Evolutionary conservation across 2,329 filamentous ascomycete genomes (phyloP).

Genomic region (Coniochaeta hoffmannii): DNA sequence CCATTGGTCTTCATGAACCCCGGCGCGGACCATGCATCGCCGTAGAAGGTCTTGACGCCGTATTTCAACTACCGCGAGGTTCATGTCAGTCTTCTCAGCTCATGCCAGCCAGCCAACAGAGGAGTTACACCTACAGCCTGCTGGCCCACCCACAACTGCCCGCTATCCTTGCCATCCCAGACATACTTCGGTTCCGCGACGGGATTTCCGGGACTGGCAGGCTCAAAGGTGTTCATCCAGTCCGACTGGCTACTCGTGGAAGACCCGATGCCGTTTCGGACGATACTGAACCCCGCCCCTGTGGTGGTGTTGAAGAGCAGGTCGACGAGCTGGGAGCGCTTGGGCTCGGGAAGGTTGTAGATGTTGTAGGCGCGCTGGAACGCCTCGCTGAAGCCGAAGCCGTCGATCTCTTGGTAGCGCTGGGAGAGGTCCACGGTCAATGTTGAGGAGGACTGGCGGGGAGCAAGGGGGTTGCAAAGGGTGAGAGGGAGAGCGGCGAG

Average conservation of each 20-base stretch:
- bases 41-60: slow-evolving; percentile 37
- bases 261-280: slow-evolving; percentile 33
- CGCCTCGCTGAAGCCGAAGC: slow-evolving; percentile 31
- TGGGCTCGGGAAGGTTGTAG: slow-evolving; percentile 19
- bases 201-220: slow-evolving; percentile 22
- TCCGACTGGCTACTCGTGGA: slow-evolving; percentile 26
- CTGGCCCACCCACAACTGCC: slow-evolving; percentile 34
- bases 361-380: slow-evolving; percentile 31
- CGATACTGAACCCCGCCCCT: slow-evolving; percentile 26
- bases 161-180: slow-evolving; percentile 25
- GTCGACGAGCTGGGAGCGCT: slow-evolving; percentile 26
- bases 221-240: slow-evolving; percentile 25
- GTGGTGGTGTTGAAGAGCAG: slow-evolving; percentile 28
- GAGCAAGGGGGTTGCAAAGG: not conserved
- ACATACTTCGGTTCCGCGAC: slow-evolving; percentile 18
- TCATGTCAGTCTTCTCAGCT: not conserved
- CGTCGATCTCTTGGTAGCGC: slow-evolving; percentile 30
- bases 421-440: slow-evolving; percentile 13
- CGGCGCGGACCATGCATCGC: slow-evolving; percentile 24
- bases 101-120: not conserved
- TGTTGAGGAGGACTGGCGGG: not conserved
- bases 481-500: not conserved
- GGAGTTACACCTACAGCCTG: slow-evolving; percentile 23
- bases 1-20: slow-evolving; percentile 27
- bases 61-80: slow-evolving; percentile 14